Base-by-base conservation (phyloP, 75 land plant species). In the Picea glauca region DNA sequence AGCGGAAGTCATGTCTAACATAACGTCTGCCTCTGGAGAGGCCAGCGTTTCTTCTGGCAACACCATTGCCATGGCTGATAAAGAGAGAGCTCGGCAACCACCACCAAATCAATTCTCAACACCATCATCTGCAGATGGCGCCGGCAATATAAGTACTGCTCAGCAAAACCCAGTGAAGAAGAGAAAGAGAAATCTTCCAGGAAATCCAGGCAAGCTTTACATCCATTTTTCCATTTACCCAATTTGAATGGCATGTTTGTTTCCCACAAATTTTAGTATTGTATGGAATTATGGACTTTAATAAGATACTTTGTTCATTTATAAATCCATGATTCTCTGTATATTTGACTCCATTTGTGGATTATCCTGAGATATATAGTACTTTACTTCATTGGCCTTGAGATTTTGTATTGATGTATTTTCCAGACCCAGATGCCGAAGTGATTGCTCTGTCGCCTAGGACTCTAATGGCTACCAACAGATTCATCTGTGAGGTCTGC, bases 361-460 rank as follows among this genome's bases (percentile, higher is more conserved):
- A 46, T 6, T 46, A 46, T 40, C 3, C 43, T 46, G 6, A 0
- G 11, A 0, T 50, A 0, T 50, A 50, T 50, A 50, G 1, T 50
- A 9, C 54, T 50, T 50, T 50, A 9, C 11, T 50, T 9, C 12
- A 9, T 11, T 50, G 11, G 56, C 12, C 56, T 50, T 11, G 56
- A 9, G 56, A 50, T 50, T 50, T 50, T 50, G 56, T 50, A 9
- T 50, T 50, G 56, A 50, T 50, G 56, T 50, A 1, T 50, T 70
- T 20, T 75, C 75, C 89, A 93, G 96, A 90, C 86, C 94, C 96
- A 68, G 94, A 93, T 77, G 96, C 96, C 17, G 96, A 93, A 78
- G 94, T 93, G 84, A 93, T 93, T 60, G 96, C 96, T 43, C 90
- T 93, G 58, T 93, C 96, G 12, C 96, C 96, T 18, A 91, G 84